phyloP scores from a whole-genome alignment of 192 early-diverging fungal species.

The Backusella morwellensis region DNA sequence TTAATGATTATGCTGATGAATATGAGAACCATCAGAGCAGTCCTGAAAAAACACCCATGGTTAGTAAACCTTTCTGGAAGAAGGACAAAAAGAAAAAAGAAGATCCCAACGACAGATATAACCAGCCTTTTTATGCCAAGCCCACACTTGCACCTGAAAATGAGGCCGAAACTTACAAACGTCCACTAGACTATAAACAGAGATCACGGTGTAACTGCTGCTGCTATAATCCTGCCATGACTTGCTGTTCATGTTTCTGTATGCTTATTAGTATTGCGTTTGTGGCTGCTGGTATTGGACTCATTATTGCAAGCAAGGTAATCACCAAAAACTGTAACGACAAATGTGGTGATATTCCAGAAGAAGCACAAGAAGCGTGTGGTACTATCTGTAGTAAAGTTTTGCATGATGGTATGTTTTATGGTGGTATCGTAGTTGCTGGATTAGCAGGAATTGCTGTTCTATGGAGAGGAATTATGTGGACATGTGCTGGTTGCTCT shows the following conservation, averaged over 20 bases:
- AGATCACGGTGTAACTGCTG: constrained; percentile 20
- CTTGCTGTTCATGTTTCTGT: constrained; percentile 37
- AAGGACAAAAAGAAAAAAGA: constrained; percentile 2
- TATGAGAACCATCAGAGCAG: background rate
- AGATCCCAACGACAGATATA: background rate
- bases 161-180: constrained; percentile 22
- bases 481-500: constrained; percentile 25
- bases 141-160: constrained; percentile 21
- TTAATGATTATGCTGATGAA: background rate
- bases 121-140: background rate
- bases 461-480: constrained; percentile 27
- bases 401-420: constrained; percentile 29
- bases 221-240: constrained; percentile 27
- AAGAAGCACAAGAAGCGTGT: constrained; percentile 11
- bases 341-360: constrained; percentile 10
- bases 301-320: constrained; percentile 27
- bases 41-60: constrained; percentile 2
- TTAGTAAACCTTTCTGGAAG: background rate
- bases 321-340: constrained; percentile 23
- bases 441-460: constrained; percentile 27
- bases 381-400: constrained; percentile 22
- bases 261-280: constrained; percentile 27
- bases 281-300: constrained; percentile 32
- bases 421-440: constrained; percentile 33
- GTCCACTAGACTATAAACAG: background rate